phyloP scores from a whole-genome alignment of 2,329 filamentous ascomycete genomes.

The Colletotrichum liaoningense region DNA sequence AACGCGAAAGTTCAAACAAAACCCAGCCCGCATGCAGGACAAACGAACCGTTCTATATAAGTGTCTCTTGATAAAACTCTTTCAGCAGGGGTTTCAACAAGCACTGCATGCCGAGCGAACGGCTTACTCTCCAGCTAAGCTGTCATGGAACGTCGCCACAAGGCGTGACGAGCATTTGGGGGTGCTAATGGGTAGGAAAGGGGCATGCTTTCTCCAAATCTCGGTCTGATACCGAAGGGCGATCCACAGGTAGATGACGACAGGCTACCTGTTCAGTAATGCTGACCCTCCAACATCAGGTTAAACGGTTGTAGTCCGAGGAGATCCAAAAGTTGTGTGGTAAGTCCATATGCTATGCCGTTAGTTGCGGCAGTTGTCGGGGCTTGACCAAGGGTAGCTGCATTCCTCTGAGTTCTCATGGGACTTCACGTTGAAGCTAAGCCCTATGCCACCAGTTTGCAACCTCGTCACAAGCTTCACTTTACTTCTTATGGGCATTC shows the following conservation, averaged over 20 bases:
- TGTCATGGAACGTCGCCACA: background rate
- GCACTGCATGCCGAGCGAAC: background rate
- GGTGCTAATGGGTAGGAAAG: background rate
- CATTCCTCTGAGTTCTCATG: background rate
- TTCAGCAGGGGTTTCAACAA: background rate
- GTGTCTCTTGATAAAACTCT: background rate
- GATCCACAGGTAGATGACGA: conserved; percentile 1
- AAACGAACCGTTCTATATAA: conserved; percentile 1
- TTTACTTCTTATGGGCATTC: background rate
- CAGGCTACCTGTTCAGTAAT: background rate
- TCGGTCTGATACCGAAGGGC: conserved; percentile 2
- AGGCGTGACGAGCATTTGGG: background rate
- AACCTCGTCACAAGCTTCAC: background rate
- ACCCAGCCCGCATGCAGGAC: too few relatives aligned
- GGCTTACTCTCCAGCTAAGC: background rate
- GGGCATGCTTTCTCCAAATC: conserved; percentile 2
- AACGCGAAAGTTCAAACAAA: background rate
- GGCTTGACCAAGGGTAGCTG: background rate
- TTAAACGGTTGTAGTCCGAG: background rate
- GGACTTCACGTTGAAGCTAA: background rate
- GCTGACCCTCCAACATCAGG: background rate
- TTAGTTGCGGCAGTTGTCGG: background rate
- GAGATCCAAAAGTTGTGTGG: background rate
- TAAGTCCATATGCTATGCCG: background rate
- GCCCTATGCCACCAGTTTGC: background rate